These are phyloP conservation scores for Wickerhamomyces chambardii DNA, from an alignment of 805 yeast species.

Conservation along the genomic window DNA sequence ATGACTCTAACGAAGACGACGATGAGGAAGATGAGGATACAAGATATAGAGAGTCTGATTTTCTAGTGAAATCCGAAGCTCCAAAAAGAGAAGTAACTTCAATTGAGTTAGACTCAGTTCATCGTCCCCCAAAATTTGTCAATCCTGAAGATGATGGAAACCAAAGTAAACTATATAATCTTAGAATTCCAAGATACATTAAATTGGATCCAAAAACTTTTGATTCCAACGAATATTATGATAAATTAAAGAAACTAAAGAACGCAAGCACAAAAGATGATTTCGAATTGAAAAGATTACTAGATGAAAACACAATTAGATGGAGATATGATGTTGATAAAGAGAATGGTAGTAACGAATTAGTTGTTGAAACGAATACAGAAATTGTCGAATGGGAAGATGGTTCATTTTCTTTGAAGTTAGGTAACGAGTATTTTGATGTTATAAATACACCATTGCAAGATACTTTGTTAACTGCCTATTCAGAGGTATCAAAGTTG, in stretches of 20 bases:
- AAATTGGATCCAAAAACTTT: constrained; percentile 82
- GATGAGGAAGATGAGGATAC: constrained; percentile 29
- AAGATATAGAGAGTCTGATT: too few species aligned
- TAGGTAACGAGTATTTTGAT: constrained; percentile 86
- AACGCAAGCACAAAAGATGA: constrained; percentile 33
- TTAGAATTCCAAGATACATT: constrained; percentile 77
- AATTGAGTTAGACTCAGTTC: constrained; percentile 38
- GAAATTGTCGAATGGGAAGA: constrained; percentile 92
- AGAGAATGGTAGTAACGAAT: constrained; percentile 44
- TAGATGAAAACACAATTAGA: constrained; percentile 79
- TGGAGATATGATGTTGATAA: constrained; percentile 82
- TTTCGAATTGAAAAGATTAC: constrained; percentile 52
- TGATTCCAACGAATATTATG: constrained; percentile 62
- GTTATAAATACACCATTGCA: constrained; percentile 52
- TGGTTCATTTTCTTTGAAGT: constrained; percentile 76
- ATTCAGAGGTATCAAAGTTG: constrained; percentile 64
- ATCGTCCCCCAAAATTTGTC: constrained; percentile 23
- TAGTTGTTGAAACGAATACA: constrained; percentile 81
- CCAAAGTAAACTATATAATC: constrained; percentile 32
- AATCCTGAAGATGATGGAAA: constrained; percentile 25
- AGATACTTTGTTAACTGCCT: constrained; percentile 64
- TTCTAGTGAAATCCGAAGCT: constrained; percentile 8
- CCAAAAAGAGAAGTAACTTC: constrained; percentile 21
- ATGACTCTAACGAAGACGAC: constrained; percentile 16
- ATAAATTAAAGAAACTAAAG: constrained; percentile 30